A percentile compares a stretch with the other conserved stretches of the same genome.
Conservation (phyloP, 495 filamentous ascomycete species). For the Durotheca rogersii region DNA sequence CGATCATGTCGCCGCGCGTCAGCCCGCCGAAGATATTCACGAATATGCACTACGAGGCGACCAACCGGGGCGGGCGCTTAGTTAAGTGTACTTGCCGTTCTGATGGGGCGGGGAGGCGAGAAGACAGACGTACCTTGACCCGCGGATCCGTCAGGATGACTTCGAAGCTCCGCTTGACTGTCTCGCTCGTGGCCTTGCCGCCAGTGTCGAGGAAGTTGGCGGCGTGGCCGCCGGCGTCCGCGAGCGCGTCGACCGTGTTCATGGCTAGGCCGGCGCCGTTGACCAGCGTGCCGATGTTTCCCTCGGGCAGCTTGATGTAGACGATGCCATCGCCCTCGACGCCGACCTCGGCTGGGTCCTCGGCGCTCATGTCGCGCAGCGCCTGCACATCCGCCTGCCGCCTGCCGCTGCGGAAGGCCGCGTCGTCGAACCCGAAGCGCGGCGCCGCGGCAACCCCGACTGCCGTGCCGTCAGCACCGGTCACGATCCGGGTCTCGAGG, state of each 20-base stretch:
- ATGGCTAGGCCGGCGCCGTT: constrained; percentile 91
- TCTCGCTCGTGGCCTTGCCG: constrained; percentile 84
- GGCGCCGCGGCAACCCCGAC: constrained; percentile 51
- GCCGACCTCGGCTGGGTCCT: constrained; percentile 60
- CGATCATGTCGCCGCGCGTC: constrained; percentile 87
- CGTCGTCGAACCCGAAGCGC: constrained; percentile 74
- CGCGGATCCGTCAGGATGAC: constrained; percentile 69
- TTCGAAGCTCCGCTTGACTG: constrained; percentile 73
- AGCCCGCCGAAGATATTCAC: constrained; percentile 92
- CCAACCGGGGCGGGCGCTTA: not conserved
- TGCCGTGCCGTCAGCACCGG: constrained; percentile 43
- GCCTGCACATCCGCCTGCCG: constrained; percentile 66
- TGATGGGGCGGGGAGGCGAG: not conserved
- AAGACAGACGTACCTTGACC: constrained; percentile 51
- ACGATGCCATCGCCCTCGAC: constrained; percentile 74
- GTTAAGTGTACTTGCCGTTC: constrained; percentile 12
- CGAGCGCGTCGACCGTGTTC: constrained; percentile 84
- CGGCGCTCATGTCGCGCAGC: constrained; percentile 51
- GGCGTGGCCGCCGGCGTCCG: constrained; percentile 60
- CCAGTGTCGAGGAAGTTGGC: constrained; percentile 90
- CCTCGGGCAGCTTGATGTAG: constrained; percentile 56
- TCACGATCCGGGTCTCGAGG: constrained; percentile 51
- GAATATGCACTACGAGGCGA: constrained; percentile 53
- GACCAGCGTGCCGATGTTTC: constrained; percentile 69
- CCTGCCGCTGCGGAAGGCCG: constrained; percentile 63